Evolutionary conservation across 2,329 filamentous ascomycete genomes (phyloP).

Genomic region (Dothiorella sarmentorum): DNA sequence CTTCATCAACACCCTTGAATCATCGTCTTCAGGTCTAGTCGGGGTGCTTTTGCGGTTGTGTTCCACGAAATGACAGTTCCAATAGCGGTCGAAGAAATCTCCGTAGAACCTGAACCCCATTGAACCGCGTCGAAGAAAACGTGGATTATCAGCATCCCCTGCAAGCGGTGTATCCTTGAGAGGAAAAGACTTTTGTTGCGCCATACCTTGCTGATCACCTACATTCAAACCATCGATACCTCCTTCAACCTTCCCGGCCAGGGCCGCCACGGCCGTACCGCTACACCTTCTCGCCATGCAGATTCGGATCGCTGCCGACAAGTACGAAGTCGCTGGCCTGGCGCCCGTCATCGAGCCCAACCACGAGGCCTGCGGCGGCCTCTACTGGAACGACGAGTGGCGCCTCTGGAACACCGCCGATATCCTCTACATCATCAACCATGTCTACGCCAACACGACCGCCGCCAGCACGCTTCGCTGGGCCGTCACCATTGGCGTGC

Average conservation of each 20-base stretch:
- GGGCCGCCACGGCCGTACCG: background rate
- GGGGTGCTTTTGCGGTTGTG: background rate
- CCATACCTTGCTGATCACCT: background rate
- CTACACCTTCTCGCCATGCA: background rate
- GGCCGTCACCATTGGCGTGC: no score
- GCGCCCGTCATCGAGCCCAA: no score
- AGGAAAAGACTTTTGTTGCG: background rate
- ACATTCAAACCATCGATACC: background rate
- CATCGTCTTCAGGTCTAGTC: background rate
- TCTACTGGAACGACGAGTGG: no score
- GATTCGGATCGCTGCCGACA: background rate
- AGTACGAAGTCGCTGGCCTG: no score
- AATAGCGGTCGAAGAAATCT: constrained; percentile 9
- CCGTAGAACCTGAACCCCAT: constrained; percentile 30
- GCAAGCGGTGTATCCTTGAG: background rate
- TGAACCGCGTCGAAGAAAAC: background rate
- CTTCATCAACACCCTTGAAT: background rate
- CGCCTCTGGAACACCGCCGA: no score
- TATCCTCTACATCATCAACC: no score
- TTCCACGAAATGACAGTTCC: background rate
- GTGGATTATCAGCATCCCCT: background rate
- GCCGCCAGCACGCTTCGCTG: background rate
- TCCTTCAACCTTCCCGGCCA: background rate
- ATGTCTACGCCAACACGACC: background rate
- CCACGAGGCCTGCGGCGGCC: no score